Evolutionary conservation across 2,329 filamentous ascomycete genomes (phyloP).

Genomic region (Neoscytalidium dimidiatum): DNA sequence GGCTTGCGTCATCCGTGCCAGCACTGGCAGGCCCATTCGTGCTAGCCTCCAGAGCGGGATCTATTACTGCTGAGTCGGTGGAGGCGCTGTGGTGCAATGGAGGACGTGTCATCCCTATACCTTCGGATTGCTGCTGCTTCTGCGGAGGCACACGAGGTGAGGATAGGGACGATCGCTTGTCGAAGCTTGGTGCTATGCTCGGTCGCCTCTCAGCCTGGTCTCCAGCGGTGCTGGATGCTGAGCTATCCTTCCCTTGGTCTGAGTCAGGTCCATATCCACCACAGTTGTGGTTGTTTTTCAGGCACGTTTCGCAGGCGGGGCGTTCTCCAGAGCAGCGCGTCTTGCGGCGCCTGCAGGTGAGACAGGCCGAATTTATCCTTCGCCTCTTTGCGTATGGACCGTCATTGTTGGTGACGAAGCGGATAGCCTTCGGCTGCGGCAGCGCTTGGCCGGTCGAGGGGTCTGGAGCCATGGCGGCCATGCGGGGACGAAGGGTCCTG

Average conservation of each 20-base stretch:
- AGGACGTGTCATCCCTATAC: background rate
- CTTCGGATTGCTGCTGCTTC: slow-evolving; percentile 3
- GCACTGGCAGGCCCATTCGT: background rate
- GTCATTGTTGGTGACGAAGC: slow-evolving; percentile 45
- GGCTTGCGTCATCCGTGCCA: slow-evolving; percentile 39
- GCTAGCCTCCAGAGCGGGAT: slow-evolving; percentile 5
- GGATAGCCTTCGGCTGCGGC: slow-evolving; percentile 39
- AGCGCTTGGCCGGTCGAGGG: slow-evolving; percentile 23
- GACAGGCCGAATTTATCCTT: slow-evolving; percentile 45
- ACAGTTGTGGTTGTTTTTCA: slow-evolving; percentile 51
- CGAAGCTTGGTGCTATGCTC: background rate
- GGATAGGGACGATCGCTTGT: background rate
- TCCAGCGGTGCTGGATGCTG: background rate
- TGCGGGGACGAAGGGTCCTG: slow-evolving; percentile 8
- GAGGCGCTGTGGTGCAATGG: background rate
- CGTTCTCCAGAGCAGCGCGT: slow-evolving; percentile 49
- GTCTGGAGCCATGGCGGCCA: slow-evolving; percentile 17
- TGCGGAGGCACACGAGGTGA: background rate
- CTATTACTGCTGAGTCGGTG: background rate
- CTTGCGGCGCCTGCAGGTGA: slow-evolving; percentile 53
- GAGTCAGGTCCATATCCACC: slow-evolving; percentile 47
- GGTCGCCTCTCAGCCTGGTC: background rate
- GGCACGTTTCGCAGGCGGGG: slow-evolving; percentile 48
- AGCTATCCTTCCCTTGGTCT: slow-evolving; percentile 14
- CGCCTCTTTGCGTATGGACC: slow-evolving; percentile 44